Percentiles rank a stretch among this genome's conserved stretches.
Conservation (phyloP, 805 yeast species). For the Candida germanica region DNA sequence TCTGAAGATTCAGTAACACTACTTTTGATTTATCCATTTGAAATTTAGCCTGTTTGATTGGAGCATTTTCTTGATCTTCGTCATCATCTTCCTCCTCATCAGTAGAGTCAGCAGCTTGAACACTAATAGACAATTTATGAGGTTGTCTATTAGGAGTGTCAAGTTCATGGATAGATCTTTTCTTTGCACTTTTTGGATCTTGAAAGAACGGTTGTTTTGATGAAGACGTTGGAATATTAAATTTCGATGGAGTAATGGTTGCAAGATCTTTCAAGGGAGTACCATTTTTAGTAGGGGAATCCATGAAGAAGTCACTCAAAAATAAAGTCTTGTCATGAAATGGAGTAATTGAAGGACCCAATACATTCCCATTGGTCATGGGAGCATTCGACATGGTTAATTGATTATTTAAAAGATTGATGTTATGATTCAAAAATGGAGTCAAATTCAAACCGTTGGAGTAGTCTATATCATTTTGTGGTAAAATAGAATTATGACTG, state of each 20-base stretch:
- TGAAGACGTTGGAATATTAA: slow-evolving; percentile 20
- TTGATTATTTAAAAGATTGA: slow-evolving; percentile 20
- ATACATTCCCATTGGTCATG: not conserved
- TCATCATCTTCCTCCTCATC: slow-evolving; percentile 12
- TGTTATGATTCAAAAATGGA: slow-evolving; percentile 38
- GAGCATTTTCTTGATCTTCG: slow-evolving; percentile 17
- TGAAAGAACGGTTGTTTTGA: slow-evolving; percentile 16
- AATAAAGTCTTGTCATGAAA: slow-evolving; percentile 41
- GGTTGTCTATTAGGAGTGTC: slow-evolving; percentile 40
- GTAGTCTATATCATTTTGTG: slow-evolving; percentile 22
- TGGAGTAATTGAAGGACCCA: slow-evolving; percentile 29
- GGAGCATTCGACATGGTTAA: slow-evolving; percentile 1
- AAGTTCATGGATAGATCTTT: slow-evolving; percentile 33
- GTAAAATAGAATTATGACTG: slow-evolving; percentile 11
- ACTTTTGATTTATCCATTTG: slow-evolving; percentile 5
- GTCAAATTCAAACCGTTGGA: slow-evolving; percentile 38
- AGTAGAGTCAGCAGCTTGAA: slow-evolving; percentile 14
- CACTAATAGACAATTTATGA: slow-evolving; percentile 23
- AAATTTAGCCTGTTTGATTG: slow-evolving; percentile 1
- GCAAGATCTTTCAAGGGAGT: slow-evolving; percentile 35
- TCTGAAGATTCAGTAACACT: slow-evolving; percentile 19
- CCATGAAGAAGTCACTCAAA: slow-evolving; percentile 42
- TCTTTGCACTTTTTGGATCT: slow-evolving; percentile 29
- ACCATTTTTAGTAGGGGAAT: slow-evolving; percentile 35
- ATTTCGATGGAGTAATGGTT: slow-evolving; percentile 41